Conservation (phyloP, 345 rosid species). For the Citrus mangshanensis region DNA sequence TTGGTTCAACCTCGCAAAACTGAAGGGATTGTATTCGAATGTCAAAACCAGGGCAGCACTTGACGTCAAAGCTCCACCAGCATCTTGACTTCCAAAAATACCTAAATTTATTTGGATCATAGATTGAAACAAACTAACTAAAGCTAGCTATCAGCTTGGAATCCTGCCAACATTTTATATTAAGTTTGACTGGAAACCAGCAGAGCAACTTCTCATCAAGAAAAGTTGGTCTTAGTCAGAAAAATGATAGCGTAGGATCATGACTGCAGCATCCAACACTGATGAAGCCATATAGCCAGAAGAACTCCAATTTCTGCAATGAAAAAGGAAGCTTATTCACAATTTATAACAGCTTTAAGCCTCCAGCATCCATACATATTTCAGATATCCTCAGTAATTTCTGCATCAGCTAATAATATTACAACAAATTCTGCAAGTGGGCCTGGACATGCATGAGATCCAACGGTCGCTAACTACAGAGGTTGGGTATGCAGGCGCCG, state of each 20-base stretch:
- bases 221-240: neutral
- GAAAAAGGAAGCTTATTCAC: constrained; percentile 17
- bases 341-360: constrained; percentile 21
- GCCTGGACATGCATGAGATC: neutral
- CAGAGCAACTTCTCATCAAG: neutral
- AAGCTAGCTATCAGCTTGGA: neutral
- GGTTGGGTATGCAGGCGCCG: constrained; percentile 85
- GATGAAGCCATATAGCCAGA: neutral
- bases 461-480: constrained; percentile 45
- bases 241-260: neutral
- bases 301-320: constrained; percentile 10
- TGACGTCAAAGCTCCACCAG: neutral
- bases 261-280: constrained; percentile 5
- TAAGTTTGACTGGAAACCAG: neutral
- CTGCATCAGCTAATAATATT: constrained; percentile 11
- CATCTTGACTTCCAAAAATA: neutral
- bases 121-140: neutral
- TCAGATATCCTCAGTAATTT: constrained; percentile 16
- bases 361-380: constrained; percentile 16
- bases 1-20: neutral
- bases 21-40: neutral
- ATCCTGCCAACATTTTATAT: neutral
- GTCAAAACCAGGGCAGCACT: neutral
- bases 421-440: constrained; percentile 10
- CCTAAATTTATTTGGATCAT: neutral